Base-by-base conservation (phyloP, 352 stramenopile species). In the Phytophthora idaei region DNA sequence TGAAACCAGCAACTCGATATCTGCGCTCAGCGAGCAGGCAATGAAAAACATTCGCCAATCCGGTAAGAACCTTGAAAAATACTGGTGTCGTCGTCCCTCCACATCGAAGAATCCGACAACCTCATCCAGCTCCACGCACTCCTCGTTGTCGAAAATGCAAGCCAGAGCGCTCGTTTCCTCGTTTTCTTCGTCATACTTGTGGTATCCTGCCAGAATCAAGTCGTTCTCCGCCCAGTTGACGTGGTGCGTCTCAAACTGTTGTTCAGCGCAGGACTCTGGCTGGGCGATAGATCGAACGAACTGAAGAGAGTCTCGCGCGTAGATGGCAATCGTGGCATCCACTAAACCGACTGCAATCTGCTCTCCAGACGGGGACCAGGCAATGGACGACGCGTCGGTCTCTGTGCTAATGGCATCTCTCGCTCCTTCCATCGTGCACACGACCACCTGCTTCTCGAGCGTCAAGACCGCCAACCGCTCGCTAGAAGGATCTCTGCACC, bases 1-100 rank as follows among this genome's bases (percentile, higher is more conserved):
- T 10, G 73, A 79, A 46, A 93, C 85, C 3, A 93, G 71, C 12
- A 93, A 71, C 64, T 93, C 85, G 25, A 93, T 84, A 63, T 93
- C 85, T n/a, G 85, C 78, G 56, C 85, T 93, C 36, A 93, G 53
- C 14, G 85, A 93, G 61, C 85, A 93, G 10, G 75, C 81, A 60
- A 93, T 73, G 50, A 93, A 93, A 55, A 93, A 93, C 82, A 93
- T 93, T 12, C 85, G 79, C 83, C 85, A 93, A 31, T 90, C 80
- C 5, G 72, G 54, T 32, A 93, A 65, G 41, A 82, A 93, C 15
- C 76, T 67, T 10, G 85, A 89, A 49, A 86, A 91, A 51, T 81
- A 93, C 54, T 89, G 76, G 50, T 93, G 85, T 15, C 74, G 63
- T 25, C 79, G 75, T 14, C 64, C 74, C 29, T 87, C 79, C 15